Evolutionary conservation across 148 eudicot species (phyloP), one percentile per base, ranked within the genome.

Genomic region (Camellia japonica): DNA sequence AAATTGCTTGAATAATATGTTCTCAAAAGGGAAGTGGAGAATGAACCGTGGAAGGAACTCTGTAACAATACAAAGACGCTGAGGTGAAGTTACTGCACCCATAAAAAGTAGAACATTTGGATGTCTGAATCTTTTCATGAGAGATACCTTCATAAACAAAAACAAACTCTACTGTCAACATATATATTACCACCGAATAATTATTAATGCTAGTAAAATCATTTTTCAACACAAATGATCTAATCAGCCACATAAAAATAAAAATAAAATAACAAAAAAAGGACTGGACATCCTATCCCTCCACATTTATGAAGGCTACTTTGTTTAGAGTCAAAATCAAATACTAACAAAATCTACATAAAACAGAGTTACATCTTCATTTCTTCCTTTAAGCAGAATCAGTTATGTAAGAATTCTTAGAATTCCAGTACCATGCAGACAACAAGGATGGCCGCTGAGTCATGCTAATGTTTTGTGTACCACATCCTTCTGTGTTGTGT

Each of bases 51-150:
- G 98, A 86, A 96, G 97, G 86, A 96, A 94, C 88, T 97, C 99
- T 61, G 99, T 90, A 68, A 94, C 91, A 70, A 97, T 97, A 84
- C 99, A 92, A 68, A 97, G 93, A 71, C 93, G 95, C 86, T 97
- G 86, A 85, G 98, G 95, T 76, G 99, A 91, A 62, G 97, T 90
- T 65, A 97, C 98, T 30, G 99, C 99, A 84, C 99, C 99, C 99
- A 97, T 97, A 87, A 97, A 97, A 46, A 97, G 90, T 64, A 97
- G 87, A 84, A 97, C 89, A 84, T 97, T 94, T 66, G 99, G 99
- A 89, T 97, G 99, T 83, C 99, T 91, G 72, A 97, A 94, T 76
- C 97, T 93, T 91, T 97, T 97, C 99, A 97, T 97, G 75, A 97
- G 95, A 56, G 95, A 92, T 30, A 97, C 99, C 99, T 96, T 82